Percentiles rank a stretch among this genome's conserved stretches.
These are phyloP conservation scores for Globisporangium nagaii DNA, from an alignment of 352 stramenopile genomes.

Conservation along the genomic window DNA sequence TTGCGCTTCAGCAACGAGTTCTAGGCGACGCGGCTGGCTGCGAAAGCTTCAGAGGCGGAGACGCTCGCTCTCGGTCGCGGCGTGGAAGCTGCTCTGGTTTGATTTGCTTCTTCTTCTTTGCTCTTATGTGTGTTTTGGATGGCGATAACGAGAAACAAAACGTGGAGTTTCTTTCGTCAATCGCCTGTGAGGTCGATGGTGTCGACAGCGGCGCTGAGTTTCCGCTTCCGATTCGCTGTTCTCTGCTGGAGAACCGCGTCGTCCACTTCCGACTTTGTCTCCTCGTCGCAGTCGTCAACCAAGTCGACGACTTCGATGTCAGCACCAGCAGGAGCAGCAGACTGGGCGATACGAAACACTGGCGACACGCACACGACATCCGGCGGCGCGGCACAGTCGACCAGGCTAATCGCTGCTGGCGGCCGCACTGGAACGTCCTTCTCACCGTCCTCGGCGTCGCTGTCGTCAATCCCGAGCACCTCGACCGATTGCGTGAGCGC, in stretches of 20 bases:
- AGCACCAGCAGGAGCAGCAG: background rate
- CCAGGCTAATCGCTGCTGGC: background rate
- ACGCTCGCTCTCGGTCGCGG: background rate
- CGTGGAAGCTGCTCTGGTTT: slow-evolving; percentile 7
- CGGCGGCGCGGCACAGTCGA: background rate
- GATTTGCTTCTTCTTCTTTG: background rate
- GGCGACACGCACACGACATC: too few relatives aligned
- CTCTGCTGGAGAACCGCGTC: background rate
- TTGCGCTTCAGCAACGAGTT: slow-evolving; percentile 82
- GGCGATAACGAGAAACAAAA: background rate
- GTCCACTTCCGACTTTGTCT: background rate
- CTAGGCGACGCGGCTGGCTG: slow-evolving; percentile 20
- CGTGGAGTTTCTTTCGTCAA: background rate
- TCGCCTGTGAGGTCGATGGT: slow-evolving; percentile 26
- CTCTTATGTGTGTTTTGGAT: too few relatives aligned
- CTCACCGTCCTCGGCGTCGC: slow-evolving; percentile 29
- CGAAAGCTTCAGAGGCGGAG: too few relatives aligned
- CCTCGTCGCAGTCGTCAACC: slow-evolving; percentile 12
- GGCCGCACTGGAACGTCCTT: background rate
- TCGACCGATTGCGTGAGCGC: slow-evolving; percentile 19
- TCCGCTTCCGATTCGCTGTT: background rate
- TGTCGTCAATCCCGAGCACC: slow-evolving; percentile 44
- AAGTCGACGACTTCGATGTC: slow-evolving; percentile 10
- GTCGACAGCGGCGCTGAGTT: background rate
- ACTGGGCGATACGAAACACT: background rate